Percentiles rank a stretch among this genome's conserved stretches.
Evolutionary conservation across 2,329 filamentous ascomycete species (phyloP).

Genomic region (Trichoderma sp.): DNA sequence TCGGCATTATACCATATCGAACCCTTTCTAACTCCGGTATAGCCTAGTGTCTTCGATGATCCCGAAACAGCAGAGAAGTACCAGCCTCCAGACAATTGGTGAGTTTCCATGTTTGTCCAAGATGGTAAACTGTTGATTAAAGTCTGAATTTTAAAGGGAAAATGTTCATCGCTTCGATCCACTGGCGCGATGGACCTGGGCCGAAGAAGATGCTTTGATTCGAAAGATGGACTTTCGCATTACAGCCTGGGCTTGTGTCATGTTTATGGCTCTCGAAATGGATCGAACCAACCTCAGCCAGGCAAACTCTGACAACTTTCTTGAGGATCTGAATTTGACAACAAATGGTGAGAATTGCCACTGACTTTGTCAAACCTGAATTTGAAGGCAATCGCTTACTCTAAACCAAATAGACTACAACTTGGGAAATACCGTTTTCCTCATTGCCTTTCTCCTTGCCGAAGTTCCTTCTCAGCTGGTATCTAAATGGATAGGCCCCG

Average conservation of each 20-base stretch:
- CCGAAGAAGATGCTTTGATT: constrained; percentile 58
- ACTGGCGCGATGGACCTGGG: constrained; percentile 54
- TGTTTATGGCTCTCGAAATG: constrained; percentile 55
- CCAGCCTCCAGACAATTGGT: constrained; percentile 35
- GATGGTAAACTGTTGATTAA: neutral
- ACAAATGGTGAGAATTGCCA: constrained; percentile 32
- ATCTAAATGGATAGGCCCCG: constrained; percentile 58
- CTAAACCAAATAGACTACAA: constrained; percentile 36
- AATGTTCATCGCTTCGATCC: constrained; percentile 61
- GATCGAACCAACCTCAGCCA: constrained; percentile 51
- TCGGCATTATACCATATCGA: neutral
- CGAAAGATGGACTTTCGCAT: constrained; percentile 46
- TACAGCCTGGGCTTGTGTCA: constrained; percentile 46
- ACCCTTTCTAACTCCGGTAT: neutral
- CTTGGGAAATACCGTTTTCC: constrained; percentile 39
- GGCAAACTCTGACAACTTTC: constrained; percentile 51
- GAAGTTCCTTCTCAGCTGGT: constrained; percentile 61
- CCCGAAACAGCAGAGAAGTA: constrained; percentile 40
- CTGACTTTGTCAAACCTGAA: neutral
- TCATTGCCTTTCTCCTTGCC: constrained; percentile 36
- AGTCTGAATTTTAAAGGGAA: constrained; percentile 46
- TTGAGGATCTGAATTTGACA: constrained; percentile 44
- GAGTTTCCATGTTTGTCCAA: neutral
- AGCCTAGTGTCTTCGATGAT: constrained; percentile 41
- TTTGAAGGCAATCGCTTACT: neutral